Evolutionary conservation across 257 asterid genomes (phyloP).

Genomic region (Fraxinus anomala): DNA sequence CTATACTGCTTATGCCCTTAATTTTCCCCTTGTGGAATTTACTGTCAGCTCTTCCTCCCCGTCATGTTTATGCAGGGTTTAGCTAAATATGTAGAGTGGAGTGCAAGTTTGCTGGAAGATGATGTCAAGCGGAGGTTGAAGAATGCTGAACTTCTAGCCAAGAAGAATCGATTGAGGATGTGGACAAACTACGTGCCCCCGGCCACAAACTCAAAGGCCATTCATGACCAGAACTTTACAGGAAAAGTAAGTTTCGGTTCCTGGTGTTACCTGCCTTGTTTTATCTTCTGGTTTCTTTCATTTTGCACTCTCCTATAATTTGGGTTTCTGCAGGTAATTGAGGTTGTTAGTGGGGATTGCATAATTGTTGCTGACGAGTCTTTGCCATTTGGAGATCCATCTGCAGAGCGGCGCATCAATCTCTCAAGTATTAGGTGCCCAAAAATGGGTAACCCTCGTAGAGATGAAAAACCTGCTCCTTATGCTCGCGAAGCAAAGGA

Average conservation of each 20-base stretch:
- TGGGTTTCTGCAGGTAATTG: conserved; percentile 69
- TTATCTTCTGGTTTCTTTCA: conserved; percentile 3
- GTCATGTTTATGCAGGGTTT: conserved; percentile 55
- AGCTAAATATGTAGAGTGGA: conserved; percentile 90
- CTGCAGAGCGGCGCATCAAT: conserved; percentile 92
- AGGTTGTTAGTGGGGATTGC: conserved; percentile 92
- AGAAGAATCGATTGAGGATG: conserved; percentile 69
- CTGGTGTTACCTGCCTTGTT: neutral
- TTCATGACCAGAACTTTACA: conserved; percentile 89
- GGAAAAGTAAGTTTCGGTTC: conserved; percentile 64
- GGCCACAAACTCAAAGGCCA: conserved; percentile 83
- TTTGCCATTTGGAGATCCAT: conserved; percentile 85
- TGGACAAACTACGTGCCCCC: conserved; percentile 95
- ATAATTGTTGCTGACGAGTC: conserved; percentile 87
- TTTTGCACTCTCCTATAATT: conserved; percentile 10
- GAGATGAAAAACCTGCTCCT: conserved; percentile 90
- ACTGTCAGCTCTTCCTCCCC: conserved; percentile 21
- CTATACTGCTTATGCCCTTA: neutral
- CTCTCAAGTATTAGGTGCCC: conserved; percentile 97
- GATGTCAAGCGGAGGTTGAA: conserved; percentile 73
- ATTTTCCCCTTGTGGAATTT: neutral
- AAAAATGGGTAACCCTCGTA: conserved; percentile 93
- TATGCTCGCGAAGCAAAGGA: conserved; percentile 98
- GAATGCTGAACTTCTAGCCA: conserved; percentile 85
- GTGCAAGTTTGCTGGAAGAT: conserved; percentile 80